Conservation (phyloP, 2,329 filamentous ascomycete species). For the Boeremia exigua region DNA sequence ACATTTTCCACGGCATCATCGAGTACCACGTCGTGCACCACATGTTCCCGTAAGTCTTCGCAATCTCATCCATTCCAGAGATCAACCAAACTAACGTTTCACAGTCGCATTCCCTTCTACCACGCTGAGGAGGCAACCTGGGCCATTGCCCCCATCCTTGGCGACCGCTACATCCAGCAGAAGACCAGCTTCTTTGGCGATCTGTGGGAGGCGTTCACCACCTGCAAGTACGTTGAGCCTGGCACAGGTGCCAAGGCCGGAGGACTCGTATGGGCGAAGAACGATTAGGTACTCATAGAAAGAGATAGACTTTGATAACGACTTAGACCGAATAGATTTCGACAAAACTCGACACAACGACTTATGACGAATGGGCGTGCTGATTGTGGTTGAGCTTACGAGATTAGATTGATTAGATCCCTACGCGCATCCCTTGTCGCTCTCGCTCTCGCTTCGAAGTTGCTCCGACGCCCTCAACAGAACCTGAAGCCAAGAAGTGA, state of each 20-base stretch:
- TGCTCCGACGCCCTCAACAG: too few species aligned
- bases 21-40: conserved; percentile 70
- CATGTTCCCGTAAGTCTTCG: conserved; percentile 56
- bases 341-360: neutral
- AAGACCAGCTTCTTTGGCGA: conserved; percentile 28
- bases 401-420: neutral
- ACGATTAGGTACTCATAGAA: neutral
- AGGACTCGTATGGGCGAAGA: conserved; percentile 23
- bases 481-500: too few species aligned
- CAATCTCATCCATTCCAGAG: neutral
- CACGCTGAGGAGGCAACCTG: conserved; percentile 35
- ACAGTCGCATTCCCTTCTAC: conserved; percentile 37
- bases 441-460: too few species aligned
- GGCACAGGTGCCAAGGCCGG: conserved; percentile 23
- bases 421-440: too few species aligned
- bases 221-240: conserved; percentile 32
- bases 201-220: conserved; percentile 31
- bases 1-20: conserved; percentile 71
- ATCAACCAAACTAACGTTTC: conserved; percentile 7
- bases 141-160: conserved; percentile 32
- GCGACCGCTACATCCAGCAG: conserved; percentile 32
- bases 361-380: neutral
- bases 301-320: neutral
- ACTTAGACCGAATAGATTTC: neutral
- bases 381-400: neutral